Evolutionary conservation across 305 asterid species (phyloP).

Genomic region (Plantago lanceolata): DNA sequence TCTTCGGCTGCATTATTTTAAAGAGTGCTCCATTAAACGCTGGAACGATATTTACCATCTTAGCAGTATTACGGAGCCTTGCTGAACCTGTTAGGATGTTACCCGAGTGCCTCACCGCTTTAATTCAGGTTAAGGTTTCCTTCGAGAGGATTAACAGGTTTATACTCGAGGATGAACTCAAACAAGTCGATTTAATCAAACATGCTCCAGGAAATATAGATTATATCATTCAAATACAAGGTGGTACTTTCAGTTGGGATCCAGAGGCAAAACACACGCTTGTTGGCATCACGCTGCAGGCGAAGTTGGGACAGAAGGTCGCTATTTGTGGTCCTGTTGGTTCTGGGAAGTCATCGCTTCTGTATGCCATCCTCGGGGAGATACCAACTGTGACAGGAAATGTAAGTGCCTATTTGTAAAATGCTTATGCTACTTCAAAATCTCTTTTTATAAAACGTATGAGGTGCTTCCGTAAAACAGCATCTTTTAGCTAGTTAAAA

Average conservation of each 20-base stretch:
- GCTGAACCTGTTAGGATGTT: constrained; percentile 55
- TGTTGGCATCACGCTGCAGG: constrained; percentile 31
- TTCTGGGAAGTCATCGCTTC: constrained; percentile 63
- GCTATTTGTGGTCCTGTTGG: constrained; percentile 78
- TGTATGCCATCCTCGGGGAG: constrained; percentile 60
- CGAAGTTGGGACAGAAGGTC: constrained; percentile 45
- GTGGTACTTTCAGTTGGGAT: constrained; percentile 62
- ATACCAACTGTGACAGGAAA: constrained; percentile 56
- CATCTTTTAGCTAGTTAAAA: too few species aligned
- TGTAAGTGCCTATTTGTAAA: constrained; percentile 33
- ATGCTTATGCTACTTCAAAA: neutral
- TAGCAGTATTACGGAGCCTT: constrained; percentile 66
- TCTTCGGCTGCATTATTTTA: constrained; percentile 50
- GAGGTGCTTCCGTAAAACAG: too few species aligned
- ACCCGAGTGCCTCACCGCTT: constrained; percentile 53
- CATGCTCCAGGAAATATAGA: constrained; percentile 17
- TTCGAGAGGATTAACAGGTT: constrained; percentile 53
- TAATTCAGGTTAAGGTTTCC: constrained; percentile 69
- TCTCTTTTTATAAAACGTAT: neutral
- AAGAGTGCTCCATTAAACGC: constrained; percentile 55
- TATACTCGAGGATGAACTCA: constrained; percentile 59
- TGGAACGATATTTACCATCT: constrained; percentile 55
- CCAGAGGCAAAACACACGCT: constrained; percentile 36
- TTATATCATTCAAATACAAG: constrained; percentile 27
- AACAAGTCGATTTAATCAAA: constrained; percentile 23